A percentile compares a stretch with the other conserved stretches of the same genome.
phyloP scores from a whole-genome alignment of 768 basidiomycete species.

The Hericium erinaceus region DNA sequence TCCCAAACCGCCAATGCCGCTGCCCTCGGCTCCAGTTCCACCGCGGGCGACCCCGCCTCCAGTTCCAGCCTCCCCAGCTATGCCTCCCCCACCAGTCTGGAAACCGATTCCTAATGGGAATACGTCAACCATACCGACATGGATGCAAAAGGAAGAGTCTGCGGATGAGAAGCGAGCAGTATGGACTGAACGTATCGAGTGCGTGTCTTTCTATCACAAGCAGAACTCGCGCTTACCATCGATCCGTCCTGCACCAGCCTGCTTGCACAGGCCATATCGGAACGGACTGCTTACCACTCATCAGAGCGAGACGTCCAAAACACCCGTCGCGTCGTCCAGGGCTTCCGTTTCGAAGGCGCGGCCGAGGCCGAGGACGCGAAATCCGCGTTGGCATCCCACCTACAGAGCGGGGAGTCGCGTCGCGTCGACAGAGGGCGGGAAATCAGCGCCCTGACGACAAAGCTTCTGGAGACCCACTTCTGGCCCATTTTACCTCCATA shows the following conservation, averaged over 20 bases:
- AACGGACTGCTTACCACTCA: conserved; percentile 7
- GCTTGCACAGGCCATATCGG: conserved; percentile 19
- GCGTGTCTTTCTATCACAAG: not conserved
- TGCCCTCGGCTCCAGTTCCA: not conserved
- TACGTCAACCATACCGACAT: not conserved
- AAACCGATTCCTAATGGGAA: not conserved
- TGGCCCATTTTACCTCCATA: conserved; percentile 29
- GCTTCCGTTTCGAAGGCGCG: conserved; percentile 12
- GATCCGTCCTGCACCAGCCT: conserved; percentile 19
- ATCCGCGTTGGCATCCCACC: conserved; percentile 8
- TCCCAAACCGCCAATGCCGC: not conserved
- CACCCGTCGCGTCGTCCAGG: conserved; percentile 11
- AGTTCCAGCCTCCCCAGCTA: not conserved
- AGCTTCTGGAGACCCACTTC: conserved; percentile 26
- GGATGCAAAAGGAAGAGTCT: not conserved
- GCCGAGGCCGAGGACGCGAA: no score
- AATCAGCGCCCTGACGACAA: conserved; percentile 21
- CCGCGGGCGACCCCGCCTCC: not conserved
- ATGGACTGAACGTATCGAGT: not conserved
- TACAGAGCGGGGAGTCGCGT: conserved; percentile 16
- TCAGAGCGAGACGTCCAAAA: conserved; percentile 14
- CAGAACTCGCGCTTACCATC: not conserved
- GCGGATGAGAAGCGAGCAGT: not conserved
- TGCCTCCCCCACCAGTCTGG: not conserved
- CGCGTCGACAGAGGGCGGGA: conserved; percentile 24